Base-by-base conservation (phyloP, 148 eudicot species). In the Chenopodium quinoa region DNA sequence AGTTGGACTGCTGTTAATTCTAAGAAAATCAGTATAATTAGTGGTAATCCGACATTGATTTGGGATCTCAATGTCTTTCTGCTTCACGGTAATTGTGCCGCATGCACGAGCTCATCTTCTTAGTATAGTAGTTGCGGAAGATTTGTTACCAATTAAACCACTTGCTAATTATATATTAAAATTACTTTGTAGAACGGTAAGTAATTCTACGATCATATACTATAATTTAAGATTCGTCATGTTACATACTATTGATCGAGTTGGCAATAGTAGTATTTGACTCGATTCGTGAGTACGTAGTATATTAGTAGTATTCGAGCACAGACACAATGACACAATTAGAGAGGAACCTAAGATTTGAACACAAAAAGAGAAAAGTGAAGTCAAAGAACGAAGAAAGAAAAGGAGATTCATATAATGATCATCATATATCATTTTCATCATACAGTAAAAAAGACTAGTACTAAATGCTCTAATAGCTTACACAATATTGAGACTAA, bases 11-110 rank as follows among this genome's bases (percentile, higher is more conserved):
- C 58, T 62, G 23, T 23, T 50, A 78, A 78, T 58, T 73, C 34
- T 37, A 75, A 81, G 70, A 70, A 76, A 77, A 82, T 77, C 48
- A 77, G 78, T 83, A 83, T 78, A 78, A 82, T 78, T 82, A 77
- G 84, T 63, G 71, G 74, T 79, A 79, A 79, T 60, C 82, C 86
- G 86, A 83, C 86, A 79, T 75, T 79, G 37, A 79, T 83, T 83
- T 75, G 86, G 86, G 86, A 83, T 83, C 86, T 83, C 86, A 79
- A 83, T 83, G 82, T 79, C 63, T 78, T 71, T 72, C 74, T 46
- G 50, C 72, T 79, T 80, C n/a, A 79, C 72, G 86, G 83, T 83
- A 83, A 73, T 74, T 81, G 85, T 83, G 85, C 82, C 69, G 27
- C 27, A 27, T 27, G 31, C 71, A 79, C 79, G n/a, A 77, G 78